Evolutionary conservation across 495 filamentous ascomycete species (phyloP).

Genomic region (Copromyces sp.): DNA sequence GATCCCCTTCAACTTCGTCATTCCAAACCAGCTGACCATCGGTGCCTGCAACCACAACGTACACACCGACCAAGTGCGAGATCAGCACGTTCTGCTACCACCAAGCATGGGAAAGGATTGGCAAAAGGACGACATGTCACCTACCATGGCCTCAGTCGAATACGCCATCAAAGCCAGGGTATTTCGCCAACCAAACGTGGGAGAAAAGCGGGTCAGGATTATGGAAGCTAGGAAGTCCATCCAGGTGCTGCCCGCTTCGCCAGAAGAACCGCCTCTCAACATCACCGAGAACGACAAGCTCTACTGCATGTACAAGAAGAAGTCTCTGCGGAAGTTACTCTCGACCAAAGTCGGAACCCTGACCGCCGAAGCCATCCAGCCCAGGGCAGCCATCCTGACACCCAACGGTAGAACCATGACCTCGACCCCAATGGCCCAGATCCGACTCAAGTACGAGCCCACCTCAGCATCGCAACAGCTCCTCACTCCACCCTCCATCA

Average conservation of each 20-base stretch:
- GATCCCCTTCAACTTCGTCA: slow-evolving; percentile 80
- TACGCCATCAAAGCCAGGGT: slow-evolving; percentile 61
- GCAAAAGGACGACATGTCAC: slow-evolving; percentile 68
- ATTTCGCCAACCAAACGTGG: slow-evolving; percentile 25
- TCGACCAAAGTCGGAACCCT: slow-evolving; percentile 65
- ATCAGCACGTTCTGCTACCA: slow-evolving; percentile 68
- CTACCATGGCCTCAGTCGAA: slow-evolving; percentile 65
- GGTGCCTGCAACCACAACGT: slow-evolving; percentile 38
- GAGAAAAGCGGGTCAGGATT: slow-evolving; percentile 22
- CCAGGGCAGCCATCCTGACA: slow-evolving; percentile 53
- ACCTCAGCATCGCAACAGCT: slow-evolving; percentile 28
- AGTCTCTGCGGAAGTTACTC: slow-evolving; percentile 67
- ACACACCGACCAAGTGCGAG: slow-evolving; percentile 47
- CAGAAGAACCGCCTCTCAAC: slow-evolving; percentile 70
- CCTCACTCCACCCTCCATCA: slow-evolving; percentile 56
- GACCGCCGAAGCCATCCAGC: slow-evolving; percentile 63
- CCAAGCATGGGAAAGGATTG: slow-evolving; percentile 65
- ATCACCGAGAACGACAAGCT: slow-evolving; percentile 47
- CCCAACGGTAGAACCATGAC: slow-evolving; percentile 30
- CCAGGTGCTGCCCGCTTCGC: slow-evolving; percentile 61
- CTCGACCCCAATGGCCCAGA: slow-evolving; percentile 50
- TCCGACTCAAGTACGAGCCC: slow-evolving; percentile 67
- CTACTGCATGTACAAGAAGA: slow-evolving; percentile 64
- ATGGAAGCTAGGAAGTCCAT: slow-evolving; percentile 49
- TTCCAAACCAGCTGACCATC: slow-evolving; percentile 62